Evolutionary conservation across 495 filamentous ascomycete genomes (phyloP).

Genomic region (Aspergillus leporis): DNA sequence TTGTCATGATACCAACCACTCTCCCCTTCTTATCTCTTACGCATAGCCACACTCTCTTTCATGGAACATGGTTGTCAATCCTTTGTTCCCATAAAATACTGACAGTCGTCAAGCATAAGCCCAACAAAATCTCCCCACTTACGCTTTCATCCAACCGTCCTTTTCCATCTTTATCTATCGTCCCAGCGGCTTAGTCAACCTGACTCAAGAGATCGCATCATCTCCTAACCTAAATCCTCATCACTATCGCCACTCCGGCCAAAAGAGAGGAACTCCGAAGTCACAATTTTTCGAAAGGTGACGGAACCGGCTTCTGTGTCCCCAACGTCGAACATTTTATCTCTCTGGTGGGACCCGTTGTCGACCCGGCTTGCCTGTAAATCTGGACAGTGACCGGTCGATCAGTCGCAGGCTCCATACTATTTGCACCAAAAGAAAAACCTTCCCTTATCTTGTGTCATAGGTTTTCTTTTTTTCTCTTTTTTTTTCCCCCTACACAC

Average conservation of each 20-base stretch:
- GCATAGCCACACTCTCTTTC: too few species aligned
- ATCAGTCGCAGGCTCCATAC: constrained; percentile 20
- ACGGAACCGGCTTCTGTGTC: constrained; percentile 28
- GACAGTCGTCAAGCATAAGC: not conserved
- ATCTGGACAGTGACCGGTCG: constrained; percentile 20
- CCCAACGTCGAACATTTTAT: constrained; percentile 13
- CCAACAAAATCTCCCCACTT: not conserved
- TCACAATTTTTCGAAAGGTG: constrained; percentile 12
- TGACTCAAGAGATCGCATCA: constrained; percentile 19
- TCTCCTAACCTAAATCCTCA: constrained; percentile 14
- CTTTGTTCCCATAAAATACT: not conserved
- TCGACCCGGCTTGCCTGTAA: constrained; percentile 19
- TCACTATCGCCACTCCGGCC: constrained; percentile 12
- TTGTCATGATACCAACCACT: not conserved
- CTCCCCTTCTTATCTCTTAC: not conserved
- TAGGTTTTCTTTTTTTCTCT: constrained; percentile 15
- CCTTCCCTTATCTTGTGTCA: constrained; percentile 20
- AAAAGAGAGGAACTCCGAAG: constrained; percentile 13
- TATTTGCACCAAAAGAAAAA: constrained; percentile 5
- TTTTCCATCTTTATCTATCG: constrained; percentile 10
- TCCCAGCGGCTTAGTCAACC: constrained; percentile 22
- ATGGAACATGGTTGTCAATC: not conserved
- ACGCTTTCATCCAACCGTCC: not conserved
- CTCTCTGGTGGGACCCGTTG: constrained; percentile 20
- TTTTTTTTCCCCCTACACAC: constrained; percentile 2